Base-by-base conservation (phyloP, 495 filamentous ascomycete genomes). In the Hyaloscypha finlandica region DNA sequence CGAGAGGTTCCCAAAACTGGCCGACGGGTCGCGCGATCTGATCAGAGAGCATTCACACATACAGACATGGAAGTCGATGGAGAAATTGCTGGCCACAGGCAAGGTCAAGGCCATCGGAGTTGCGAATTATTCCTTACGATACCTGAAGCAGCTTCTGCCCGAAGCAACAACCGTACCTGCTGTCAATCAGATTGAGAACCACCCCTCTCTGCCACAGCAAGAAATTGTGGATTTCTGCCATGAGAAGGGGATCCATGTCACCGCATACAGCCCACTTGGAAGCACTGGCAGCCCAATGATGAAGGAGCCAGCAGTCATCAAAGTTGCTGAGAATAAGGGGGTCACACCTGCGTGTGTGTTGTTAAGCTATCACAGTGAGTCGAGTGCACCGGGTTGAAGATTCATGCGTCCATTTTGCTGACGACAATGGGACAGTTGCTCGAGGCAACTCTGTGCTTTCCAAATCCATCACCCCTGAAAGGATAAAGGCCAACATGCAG, bases 101-200 rank as follows among this genome's bases (percentile, higher is more conserved):
- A 93, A 94, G 80, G 82, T 83, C 59, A 87, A 84, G 77, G 87
- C 89, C 20, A 93, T 96, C 69, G 92, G 92, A 60, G 90, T 96
- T 32, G 90, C 85, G 67, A 96, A 97, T 78, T 94, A 92, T 82
- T 90, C 88, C 74, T 81, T 84, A 61, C 78, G 79, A 61, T 93
- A 88, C 74, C 83, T 96, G 1, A 85, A 93, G 74, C 78, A 93
- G 74, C 81, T 96, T 52, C 84, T 95, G 8, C 81, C 86, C 4
- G 79, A 89, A 59, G 86, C 85, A 59, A 83, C 77, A 37, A 78
- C 94, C 51, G 75, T 89, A 1, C 93, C 93, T 12, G 92, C 92
- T n/a, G 90, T 88, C 68, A 95, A 96, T 80, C 92, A 96, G 85
- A 93, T 96, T 74, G 93, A 97, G 80, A 93, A 94, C 80, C 91